Evolutionary conservation across 495 filamentous ascomycete species (phyloP).

Genomic region (Podospora appendiculata): DNA sequence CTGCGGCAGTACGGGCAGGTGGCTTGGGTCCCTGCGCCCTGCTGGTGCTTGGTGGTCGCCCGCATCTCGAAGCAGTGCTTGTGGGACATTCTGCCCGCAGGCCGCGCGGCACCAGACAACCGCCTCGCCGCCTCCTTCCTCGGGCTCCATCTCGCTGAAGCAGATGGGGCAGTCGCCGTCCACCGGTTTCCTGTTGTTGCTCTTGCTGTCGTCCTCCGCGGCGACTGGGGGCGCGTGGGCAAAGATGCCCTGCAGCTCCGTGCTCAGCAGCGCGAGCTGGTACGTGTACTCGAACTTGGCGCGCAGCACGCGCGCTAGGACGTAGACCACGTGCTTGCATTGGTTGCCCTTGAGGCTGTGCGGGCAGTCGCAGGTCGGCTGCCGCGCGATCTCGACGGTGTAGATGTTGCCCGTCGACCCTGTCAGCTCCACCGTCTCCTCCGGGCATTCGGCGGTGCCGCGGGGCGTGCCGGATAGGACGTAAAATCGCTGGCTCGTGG

Average conservation of each 20-base stretch:
- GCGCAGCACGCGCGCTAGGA: conserved; percentile 57
- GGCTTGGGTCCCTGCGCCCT: conserved; percentile 30
- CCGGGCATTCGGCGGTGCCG: conserved; percentile 19
- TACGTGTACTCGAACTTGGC: conserved; percentile 57
- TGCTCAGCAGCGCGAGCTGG: conserved; percentile 62
- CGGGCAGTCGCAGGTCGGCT: conserved; percentile 62
- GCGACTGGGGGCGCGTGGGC: conserved; percentile 36
- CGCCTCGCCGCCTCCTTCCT: conserved; percentile 32
- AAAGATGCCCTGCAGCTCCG: conserved; percentile 59
- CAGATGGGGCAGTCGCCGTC: conserved; percentile 80
- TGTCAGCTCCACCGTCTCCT: conserved; percentile 55
- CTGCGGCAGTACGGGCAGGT: conserved; percentile 58
- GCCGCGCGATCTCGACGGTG: conserved; percentile 39
- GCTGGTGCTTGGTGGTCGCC: conserved; percentile 46
- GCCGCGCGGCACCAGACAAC: conserved; percentile 64
- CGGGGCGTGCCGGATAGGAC: conserved; percentile 28
- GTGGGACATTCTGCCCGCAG: conserved; percentile 77
- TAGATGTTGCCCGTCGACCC: conserved; percentile 76
- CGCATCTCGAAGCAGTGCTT: conserved; percentile 64
- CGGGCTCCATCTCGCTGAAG: conserved; percentile 56
- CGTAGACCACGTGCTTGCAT: conserved; percentile 57
- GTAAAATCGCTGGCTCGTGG: conserved; percentile 36
- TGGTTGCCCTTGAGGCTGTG: conserved; percentile 55
- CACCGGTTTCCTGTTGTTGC: conserved; percentile 36
- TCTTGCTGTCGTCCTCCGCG: conserved; percentile 14